A percentile compares a stretch with the other conserved stretches of the same genome.
Evolutionary conservation across 495 filamentous ascomycete genomes (phyloP).

Genomic region (Penicillium paradoxum): DNA sequence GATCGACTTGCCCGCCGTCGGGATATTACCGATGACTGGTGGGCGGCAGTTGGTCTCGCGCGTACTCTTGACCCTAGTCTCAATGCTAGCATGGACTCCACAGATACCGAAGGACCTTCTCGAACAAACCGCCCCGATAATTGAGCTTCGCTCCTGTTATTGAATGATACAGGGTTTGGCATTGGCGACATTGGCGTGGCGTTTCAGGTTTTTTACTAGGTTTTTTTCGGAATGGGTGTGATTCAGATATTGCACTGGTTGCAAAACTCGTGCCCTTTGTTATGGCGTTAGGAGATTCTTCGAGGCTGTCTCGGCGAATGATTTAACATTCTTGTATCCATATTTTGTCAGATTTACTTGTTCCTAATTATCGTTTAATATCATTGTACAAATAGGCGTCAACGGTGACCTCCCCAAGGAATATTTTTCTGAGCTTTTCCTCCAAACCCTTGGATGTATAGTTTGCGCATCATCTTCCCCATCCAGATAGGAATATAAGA

Average conservation of each 20-base stretch:
- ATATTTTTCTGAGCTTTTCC: too few relatives aligned
- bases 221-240: too few relatives aligned
- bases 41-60: constrained; percentile 65
- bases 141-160: constrained; percentile 1
- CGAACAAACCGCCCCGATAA: not conserved
- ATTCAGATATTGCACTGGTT: not conserved
- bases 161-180: not conserved
- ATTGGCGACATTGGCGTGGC: not conserved
- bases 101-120: constrained; percentile 17
- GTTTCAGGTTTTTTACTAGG: not conserved
- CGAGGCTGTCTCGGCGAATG: not conserved
- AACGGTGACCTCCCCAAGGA: not conserved
- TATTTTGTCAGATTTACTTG: constrained; percentile 3
- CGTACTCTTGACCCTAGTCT: constrained; percentile 43
- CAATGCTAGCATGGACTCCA: constrained; percentile 21
- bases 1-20: constrained; percentile 58
- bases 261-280: not conserved
- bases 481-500: not conserved
- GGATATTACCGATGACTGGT: constrained; percentile 74
- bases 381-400: not conserved
- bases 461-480: not conserved
- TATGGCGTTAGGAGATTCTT: not conserved
- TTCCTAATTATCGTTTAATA: not conserved
- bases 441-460: not conserved
- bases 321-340: constrained; percentile 3